Evolutionary conservation across 129 eudicot species (phyloP).

Genomic region (Saposhnikovia divaricata): DNA sequence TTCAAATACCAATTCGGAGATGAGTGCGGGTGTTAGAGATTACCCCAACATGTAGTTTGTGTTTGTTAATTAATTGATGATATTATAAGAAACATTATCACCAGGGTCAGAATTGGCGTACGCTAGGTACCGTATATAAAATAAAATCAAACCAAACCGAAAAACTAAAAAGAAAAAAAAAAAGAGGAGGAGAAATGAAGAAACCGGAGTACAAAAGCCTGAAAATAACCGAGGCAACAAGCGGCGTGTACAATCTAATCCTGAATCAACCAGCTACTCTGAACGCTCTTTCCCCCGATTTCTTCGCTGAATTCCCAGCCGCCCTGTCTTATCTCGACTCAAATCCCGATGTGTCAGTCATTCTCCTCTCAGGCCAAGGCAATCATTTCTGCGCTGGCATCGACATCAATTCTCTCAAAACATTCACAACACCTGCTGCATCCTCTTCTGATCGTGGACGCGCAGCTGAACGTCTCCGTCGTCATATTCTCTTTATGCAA

Average conservation of each 20-base stretch:
- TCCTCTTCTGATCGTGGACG: slow-evolving; percentile 37
- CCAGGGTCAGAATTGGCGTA: neutral
- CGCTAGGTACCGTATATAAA: neutral
- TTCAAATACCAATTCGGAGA: too few relatives aligned
- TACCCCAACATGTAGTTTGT: too few relatives aligned
- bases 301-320: slow-evolving; percentile 61
- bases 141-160: too few relatives aligned
- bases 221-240: slow-evolving; percentile 22
- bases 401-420: slow-evolving; percentile 41
- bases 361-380: slow-evolving; percentile 60
- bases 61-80: too few relatives aligned
- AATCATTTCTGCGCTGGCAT: slow-evolving; percentile 79
- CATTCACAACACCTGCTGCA: neutral
- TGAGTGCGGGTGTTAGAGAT: too few relatives aligned
- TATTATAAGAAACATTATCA: too few relatives aligned
- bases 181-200: too few relatives aligned
- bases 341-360: slow-evolving; percentile 51
- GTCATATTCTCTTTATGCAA: slow-evolving; percentile 47
- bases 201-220: slow-evolving; percentile 32
- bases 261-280: slow-evolving; percentile 44
- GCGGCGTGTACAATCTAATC: slow-evolving; percentile 37
- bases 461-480: slow-evolving; percentile 36
- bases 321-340: slow-evolving; percentile 63
- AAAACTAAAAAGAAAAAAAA: too few relatives aligned
- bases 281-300: slow-evolving; percentile 52